Base-by-base conservation (phyloP, 805 yeast genomes). In the Starmerella cellae region DNA sequence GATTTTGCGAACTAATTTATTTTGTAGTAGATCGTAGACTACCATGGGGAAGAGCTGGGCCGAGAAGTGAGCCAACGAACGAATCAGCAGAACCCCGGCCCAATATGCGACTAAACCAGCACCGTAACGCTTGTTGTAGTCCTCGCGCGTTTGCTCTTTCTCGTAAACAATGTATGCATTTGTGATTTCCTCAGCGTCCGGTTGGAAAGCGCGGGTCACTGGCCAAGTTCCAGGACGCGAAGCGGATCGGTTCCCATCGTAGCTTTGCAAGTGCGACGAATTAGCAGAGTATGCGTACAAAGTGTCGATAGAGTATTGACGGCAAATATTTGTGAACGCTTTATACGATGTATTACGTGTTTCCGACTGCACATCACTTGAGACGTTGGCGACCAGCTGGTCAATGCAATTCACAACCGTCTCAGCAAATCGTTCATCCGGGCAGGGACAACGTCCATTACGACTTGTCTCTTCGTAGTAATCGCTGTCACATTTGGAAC, bases 101-200 rank as follows among this genome's bases (percentile, higher is more conserved):
- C 54, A 50, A 37, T 36, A 50, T 1, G 34, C 49, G 19, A 48
- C 20, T 14, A 48, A 19, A 2, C 36, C 51, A 3, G 41, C 39
- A 13, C 51, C 51, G 13, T 29, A 44, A 9, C 47, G 37, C 27
- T 35, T 37, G 37, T 26, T 42, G 4, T 23, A 6, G 13, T 33
- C 18, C 30, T 44, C 45, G 3, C 37, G 21, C 3, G 9, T 5
- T n/a, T 21, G 13, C 17, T 27, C 9, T 8, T 26, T 18, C 18
- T 17, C 6, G 5, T 13, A 32, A 3, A 44, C 38, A 8, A 31
- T 14, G 28, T 19, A 19, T 2, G 46, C 49, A 16, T 34, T 29
- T 14, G 24, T 9, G 3, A 45, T 16, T n/a, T 49, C 53, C 1
- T 16, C 21, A 11, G 26, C 30, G 2, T 39, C 10, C 3, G 35